phyloP scores from a whole-genome alignment of 768 basidiomycete genomes.

The Termitomyces sp. region DNA sequence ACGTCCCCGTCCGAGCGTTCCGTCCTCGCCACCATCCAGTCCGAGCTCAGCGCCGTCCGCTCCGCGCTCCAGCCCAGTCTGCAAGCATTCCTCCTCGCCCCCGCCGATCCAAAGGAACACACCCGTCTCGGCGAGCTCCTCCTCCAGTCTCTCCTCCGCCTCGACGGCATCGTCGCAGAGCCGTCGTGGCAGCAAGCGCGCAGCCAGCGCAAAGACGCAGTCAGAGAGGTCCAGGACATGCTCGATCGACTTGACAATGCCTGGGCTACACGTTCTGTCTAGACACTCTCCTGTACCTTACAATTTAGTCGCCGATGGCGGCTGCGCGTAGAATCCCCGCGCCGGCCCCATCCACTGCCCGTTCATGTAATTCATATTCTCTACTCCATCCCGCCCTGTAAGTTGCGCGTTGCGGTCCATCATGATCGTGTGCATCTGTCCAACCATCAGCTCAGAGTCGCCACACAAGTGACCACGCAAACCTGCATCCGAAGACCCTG shows the following conservation, averaged over 20 bases:
- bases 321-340: conserved; percentile 13
- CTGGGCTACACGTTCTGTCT: conserved; percentile 35
- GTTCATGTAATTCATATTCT: conserved; percentile 11
- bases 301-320: conserved; percentile 26
- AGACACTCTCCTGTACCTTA: conserved; percentile 11
- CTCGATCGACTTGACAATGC: conserved; percentile 76
- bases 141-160: conserved; percentile 78
- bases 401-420: conserved; percentile 66
- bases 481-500: conserved; percentile 82
- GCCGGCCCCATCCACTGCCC: conserved; percentile 12
- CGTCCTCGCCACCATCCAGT: conserved; percentile 47
- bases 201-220: conserved; percentile 77
- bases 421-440: conserved; percentile 64
- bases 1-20: too few species aligned
- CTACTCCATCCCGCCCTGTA: conserved; percentile 33
- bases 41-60: conserved; percentile 50
- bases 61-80: conserved; percentile 50
- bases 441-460: neutral
- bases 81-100: conserved; percentile 42
- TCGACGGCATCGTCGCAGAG: conserved; percentile 78
- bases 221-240: conserved; percentile 77
- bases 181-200: conserved; percentile 76
- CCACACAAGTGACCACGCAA: conserved; percentile 15
- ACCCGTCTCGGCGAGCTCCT: conserved; percentile 75
- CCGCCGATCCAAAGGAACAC: conserved; percentile 32